These are phyloP conservation scores for Phyllostachys edulis DNA, from an alignment of 176 grass and related monocot genomes.

Conservation along the genomic window DNA sequence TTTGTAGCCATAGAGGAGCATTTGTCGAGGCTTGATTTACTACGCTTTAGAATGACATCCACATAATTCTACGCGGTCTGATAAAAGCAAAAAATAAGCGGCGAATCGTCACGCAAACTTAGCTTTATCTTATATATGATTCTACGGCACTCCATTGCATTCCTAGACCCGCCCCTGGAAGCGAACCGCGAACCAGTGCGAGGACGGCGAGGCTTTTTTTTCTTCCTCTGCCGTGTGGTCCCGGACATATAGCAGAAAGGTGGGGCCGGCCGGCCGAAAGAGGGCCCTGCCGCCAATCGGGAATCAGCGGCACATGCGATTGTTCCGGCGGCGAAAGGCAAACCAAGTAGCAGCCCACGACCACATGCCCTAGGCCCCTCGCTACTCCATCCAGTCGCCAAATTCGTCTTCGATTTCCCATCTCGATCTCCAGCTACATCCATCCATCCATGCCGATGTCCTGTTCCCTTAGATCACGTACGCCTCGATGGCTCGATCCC, in stretches of 20 bases:
- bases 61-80: background rate
- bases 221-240: background rate
- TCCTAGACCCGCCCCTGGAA: too few species aligned
- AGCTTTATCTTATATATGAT: too few species aligned
- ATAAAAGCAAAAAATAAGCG: background rate
- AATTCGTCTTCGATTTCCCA: too few species aligned
- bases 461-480: too few species aligned
- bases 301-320: constrained; percentile 45
- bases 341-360: background rate
- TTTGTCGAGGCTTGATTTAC: too few species aligned
- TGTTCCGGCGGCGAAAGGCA: constrained; percentile 30
- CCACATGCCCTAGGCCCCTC: background rate
- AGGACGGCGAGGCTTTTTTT: background rate
- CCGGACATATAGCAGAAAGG: background rate
- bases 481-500: too few species aligned
- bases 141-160: too few species aligned
- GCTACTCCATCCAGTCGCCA: background rate
- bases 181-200: background rate
- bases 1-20: too few species aligned
- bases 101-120: too few species aligned
- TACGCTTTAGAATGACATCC: background rate
- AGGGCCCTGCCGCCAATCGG: constrained; percentile 1
- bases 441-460: too few species aligned
- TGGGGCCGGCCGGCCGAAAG: background rate
- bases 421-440: too few species aligned